Base-by-base conservation (phyloP, 1,139 yeast genomes). In the Ashbya aceris region DNA sequence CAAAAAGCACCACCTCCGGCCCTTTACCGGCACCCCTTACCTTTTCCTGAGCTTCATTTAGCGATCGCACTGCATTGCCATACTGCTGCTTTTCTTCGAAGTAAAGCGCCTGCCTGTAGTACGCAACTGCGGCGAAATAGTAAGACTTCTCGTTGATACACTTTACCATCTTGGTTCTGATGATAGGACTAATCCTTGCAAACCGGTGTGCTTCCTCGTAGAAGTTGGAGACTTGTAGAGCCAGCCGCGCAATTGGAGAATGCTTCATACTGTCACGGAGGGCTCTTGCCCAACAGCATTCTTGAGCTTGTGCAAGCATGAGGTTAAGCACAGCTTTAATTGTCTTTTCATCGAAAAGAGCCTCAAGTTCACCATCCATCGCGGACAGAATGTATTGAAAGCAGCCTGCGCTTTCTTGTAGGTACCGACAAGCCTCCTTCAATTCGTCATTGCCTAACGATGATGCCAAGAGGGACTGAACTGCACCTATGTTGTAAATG, bases 231-330 rank as follows among this genome's bases (percentile, higher is more conserved):
- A 79, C 80, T 53, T 80, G 84, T 7, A 68, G 61, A 0, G 95
- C 74, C 36, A 89, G 61, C 50, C 77, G 74, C 0, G 93, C 71
- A 4, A 86, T 63, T 3, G 78, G 68, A 0, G 80, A 66, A 55
- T 83, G 77, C 54, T 79, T 82, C 55, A 77, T 61, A 3, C 68
- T 65, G n/a, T 71, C 73, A 30, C 65, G 60, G 1, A 74, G 62
- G 0, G 95, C 89, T 54, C 79, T 79, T 40, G 74, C 77, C 95
- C 96, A 87, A 43, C 82, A 77, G 8, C 77, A 70, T 56, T 89
- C 96, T 59, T 87, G 96, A 0, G 96, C 93, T 54, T 86, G 95
- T 0, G 94, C 94, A 33, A 83, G 57, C 74, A 77, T 75, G 17
- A 86, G 52, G n/a, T 45, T 47, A 31, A 67, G 54, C 35, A 79